A percentile compares a stretch with the other conserved stretches of the same genome.
These are phyloP conservation scores for Blastomyces emzantsi DNA, from an alignment of 2,329 filamentous ascomycete genomes.

Conservation along the genomic window DNA sequence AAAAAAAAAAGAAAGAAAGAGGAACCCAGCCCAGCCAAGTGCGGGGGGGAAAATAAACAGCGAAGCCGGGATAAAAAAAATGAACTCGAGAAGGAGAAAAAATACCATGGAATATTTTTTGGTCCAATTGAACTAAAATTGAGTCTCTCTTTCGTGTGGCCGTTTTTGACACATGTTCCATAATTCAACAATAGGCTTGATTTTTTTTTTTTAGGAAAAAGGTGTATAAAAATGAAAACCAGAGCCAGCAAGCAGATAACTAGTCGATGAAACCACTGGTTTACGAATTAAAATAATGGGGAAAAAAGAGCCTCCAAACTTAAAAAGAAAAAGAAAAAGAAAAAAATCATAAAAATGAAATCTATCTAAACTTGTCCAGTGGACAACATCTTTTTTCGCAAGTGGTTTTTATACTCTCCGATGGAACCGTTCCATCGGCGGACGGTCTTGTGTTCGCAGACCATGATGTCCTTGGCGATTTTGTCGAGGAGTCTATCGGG, in stretches of 20 bases:
- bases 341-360: background rate
- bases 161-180: background rate
- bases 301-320: background rate
- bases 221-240: background rate
- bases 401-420: conserved; percentile 93
- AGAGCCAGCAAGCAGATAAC: background rate
- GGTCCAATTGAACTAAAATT: background rate
- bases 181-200: background rate
- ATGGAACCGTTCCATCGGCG: conserved; percentile 81
- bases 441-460: conserved; percentile 97
- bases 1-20: background rate
- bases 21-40: too few species aligned
- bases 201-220: background rate
- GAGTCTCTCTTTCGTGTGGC: background rate
- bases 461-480: conserved; percentile 99
- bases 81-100: background rate
- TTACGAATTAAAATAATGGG: background rate
- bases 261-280: background rate
- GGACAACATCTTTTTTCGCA: conserved; percentile 97
- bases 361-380: conserved; percentile 75
- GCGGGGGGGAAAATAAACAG: background rate
- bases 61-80: too few species aligned
- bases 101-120: too few species aligned
- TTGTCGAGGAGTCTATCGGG: conserved; percentile 80
- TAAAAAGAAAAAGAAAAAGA: too few species aligned